Evolutionary conservation across 2,329 filamentous ascomycete genomes (phyloP), one percentile per base, ranked within the genome.

Genomic region (Biscogniauxia sp.): DNA sequence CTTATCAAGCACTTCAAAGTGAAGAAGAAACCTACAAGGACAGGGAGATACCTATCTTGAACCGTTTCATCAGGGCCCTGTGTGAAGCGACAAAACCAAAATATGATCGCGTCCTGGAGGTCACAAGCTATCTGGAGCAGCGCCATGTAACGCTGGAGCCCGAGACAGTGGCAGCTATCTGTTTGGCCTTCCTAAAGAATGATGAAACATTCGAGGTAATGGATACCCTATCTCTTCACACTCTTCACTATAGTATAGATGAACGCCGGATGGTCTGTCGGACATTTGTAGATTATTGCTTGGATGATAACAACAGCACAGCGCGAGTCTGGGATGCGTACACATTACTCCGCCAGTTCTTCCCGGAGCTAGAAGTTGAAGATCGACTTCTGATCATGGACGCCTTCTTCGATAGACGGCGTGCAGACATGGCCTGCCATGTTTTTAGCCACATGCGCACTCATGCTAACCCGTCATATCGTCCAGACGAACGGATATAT

Each of bases 381-480:
- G 80, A 84, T 55, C 89, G 94, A 9, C 86, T 88, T 15, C 76
- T 81, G 25, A 80, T 97, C 52, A 96, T 99, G 91, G 83, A 88
- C 20, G 81, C 84, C 20, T 97, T 98, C 76, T 96, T 96, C 72
- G 78, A 82, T 7, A 88, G 92, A 49, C 82, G 85, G 26, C 87
- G 93, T 11, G 83, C 91, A 13, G 93, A 98, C 70, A 93, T 97
- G 84, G 93, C 91, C 2, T 87, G 87, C 53, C 83, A 93, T 63
- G 87, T 96, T 37, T 97, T 99, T 75, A 91, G 91, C 15, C 92
- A 97, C 73, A 98, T 98, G 93, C 90, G 93, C n/a, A 84, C 89
- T 55, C 88, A 93, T 65, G 81, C 83, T 23, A 85, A 88, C 60
- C 77, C 78, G 2, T 77, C 79, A 1, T 84, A 86, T 20, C 85